Conservation (phyloP, 192 early-diverging fungal species). For the Umbelopsis ramanniana region DNA sequence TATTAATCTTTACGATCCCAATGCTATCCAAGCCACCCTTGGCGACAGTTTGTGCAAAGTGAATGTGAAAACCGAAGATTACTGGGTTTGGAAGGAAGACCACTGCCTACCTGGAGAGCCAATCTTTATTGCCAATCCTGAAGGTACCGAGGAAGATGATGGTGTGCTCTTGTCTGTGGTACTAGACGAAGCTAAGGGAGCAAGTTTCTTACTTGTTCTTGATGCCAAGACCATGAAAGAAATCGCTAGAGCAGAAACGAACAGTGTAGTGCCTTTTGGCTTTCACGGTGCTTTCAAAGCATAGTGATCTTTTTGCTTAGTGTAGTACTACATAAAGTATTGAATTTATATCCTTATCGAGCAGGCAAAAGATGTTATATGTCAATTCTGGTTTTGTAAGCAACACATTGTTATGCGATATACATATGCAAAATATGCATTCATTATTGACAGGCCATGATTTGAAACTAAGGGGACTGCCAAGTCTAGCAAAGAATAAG, state of each 20-base stretch:
- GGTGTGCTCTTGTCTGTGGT: slow-evolving; percentile 58
- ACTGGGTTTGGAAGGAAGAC: slow-evolving; percentile 10
- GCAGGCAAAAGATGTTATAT: too few relatives aligned
- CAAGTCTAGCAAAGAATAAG: too few relatives aligned
- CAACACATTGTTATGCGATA: too few relatives aligned
- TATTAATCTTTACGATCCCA: not conserved
- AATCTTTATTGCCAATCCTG: slow-evolving; percentile 57
- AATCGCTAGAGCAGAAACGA: slow-evolving; percentile 39
- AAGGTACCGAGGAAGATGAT: slow-evolving; percentile 54
- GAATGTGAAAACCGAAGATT: not conserved
- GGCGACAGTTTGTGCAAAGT: not conserved
- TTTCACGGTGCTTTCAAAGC: slow-evolving; percentile 7
- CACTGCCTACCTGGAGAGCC: slow-evolving; percentile 42
- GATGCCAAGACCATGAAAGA: slow-evolving; percentile 53
- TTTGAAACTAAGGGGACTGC: too few relatives aligned
- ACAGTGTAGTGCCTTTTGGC: slow-evolving; percentile 7
- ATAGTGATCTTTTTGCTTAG: not conserved
- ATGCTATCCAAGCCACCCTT: too few relatives aligned
- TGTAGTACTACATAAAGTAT: not conserved
- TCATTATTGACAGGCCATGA: too few relatives aligned
- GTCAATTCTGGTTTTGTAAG: too few relatives aligned
- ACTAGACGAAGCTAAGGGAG: slow-evolving; percentile 38
- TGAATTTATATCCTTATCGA: not conserved
- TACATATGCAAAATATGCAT: too few relatives aligned
- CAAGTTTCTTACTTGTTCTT: slow-evolving; percentile 51